These are phyloP conservation scores for Platanus orientalis DNA, from an alignment of 164 flowering plant species.

Conservation along the genomic window DNA sequence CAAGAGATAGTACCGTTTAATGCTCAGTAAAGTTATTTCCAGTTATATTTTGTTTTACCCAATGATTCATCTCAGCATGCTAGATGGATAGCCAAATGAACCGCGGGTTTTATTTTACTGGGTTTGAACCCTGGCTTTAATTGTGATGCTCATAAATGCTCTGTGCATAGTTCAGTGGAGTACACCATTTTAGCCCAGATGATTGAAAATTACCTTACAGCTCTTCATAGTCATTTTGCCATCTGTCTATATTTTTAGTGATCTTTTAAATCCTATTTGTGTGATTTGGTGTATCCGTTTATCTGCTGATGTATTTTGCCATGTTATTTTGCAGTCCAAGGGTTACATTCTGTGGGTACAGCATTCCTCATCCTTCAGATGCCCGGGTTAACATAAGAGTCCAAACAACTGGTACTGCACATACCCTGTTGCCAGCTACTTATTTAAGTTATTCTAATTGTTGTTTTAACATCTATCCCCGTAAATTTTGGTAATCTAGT, in stretches of 20 bases:
- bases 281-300: neutral
- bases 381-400: constrained; percentile 82
- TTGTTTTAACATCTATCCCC: no score
- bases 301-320: neutral
- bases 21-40: neutral
- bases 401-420: constrained; percentile 71
- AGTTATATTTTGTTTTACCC: no score
- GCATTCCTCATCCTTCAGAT: constrained; percentile 96
- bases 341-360: constrained; percentile 74
- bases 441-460: neutral
- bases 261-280: neutral
- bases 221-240: neutral
- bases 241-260: neutral
- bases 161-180: no score
- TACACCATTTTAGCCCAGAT: no score
- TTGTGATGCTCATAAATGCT: neutral
- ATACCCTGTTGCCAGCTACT: neutral
- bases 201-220: no score
- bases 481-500: no score
- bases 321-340: constrained; percentile 61
- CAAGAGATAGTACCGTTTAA: constrained; percentile 60
- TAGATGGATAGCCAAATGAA: no score
- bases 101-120: no score
- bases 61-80: no score
- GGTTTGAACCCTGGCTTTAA: neutral